Percentiles rank a stretch among this genome's conserved stretches.
Conservation (phyloP, 2,329 filamentous ascomycete genomes). For the Diaporthe ampelina region DNA sequence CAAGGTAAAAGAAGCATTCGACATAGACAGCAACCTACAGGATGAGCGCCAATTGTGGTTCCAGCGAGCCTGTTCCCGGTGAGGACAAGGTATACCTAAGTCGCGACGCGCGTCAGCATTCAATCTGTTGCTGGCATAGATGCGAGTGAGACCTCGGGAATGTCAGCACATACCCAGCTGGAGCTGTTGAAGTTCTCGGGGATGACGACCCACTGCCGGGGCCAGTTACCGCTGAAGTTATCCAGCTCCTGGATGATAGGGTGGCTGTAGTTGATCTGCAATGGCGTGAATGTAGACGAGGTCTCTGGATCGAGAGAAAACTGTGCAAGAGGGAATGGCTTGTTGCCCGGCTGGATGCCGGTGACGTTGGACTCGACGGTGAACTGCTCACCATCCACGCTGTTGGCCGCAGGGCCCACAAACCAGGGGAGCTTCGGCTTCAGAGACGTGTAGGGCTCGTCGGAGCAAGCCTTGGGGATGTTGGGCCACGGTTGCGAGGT, state of each 20-base stretch:
- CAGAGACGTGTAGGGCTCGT: conserved; percentile 47
- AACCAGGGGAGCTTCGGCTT: conserved; percentile 47
- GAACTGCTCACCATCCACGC: conserved; percentile 1
- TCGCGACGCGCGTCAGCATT: not conserved
- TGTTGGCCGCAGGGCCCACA: conserved; percentile 38
- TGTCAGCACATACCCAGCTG: conserved; percentile 40
- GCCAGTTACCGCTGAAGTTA: conserved; percentile 38
- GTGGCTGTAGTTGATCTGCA: conserved; percentile 58
- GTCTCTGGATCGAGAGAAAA: conserved; percentile 46
- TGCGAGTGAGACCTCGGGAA: not conserved
- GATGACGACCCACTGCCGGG: conserved; percentile 41
- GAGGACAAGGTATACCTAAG: conserved; percentile 18
- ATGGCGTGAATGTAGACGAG: conserved; percentile 49
- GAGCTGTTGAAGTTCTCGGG: conserved; percentile 42
- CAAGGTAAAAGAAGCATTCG: too few species aligned
- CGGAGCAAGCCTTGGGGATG: conserved; percentile 45
- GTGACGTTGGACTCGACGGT: conserved; percentile 27
- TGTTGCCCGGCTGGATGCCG: not conserved
- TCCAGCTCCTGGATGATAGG: conserved; percentile 52
- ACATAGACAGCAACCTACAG: not conserved
- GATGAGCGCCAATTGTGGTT: conserved; percentile 25
- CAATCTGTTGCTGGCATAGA: rapidly evolving
- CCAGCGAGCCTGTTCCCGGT: not conserved
- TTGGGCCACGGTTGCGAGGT: conserved; percentile 41
- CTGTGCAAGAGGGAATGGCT: conserved; percentile 38